phyloP scores from a whole-genome alignment of 805 yeast species.

The Lachancea kluyveri region DNA sequence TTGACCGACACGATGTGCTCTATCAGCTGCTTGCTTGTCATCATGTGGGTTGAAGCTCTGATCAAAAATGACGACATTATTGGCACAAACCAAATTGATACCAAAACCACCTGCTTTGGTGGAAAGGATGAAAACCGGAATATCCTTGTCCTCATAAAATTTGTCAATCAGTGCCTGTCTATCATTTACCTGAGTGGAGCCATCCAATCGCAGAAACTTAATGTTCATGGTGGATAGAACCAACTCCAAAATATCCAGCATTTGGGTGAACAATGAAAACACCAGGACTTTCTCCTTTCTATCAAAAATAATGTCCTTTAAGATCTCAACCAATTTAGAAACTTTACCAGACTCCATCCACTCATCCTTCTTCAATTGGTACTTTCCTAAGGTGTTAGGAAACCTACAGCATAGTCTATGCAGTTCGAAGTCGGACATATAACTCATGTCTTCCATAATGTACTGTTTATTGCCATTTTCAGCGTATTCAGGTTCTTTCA shows the following conservation, averaged over 20 bases:
- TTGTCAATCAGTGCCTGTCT: constrained; percentile 89
- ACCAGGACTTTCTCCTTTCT: constrained; percentile 64
- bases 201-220: constrained; percentile 82
- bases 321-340: constrained; percentile 44
- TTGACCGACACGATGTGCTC: constrained; percentile 98
- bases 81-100: constrained; percentile 92
- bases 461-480: constrained; percentile 67
- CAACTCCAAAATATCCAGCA: constrained; percentile 78
- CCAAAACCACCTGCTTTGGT: constrained; percentile 99
- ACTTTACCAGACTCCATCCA: constrained; percentile 75
- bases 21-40: constrained; percentile 96
- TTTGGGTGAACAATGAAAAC: constrained; percentile 89
- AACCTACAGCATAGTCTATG: constrained; percentile 67
- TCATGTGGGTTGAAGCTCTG: constrained; percentile 97
- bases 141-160: constrained; percentile 72
- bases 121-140: constrained; percentile 82
- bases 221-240: constrained; percentile 58
- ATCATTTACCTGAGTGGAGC: constrained; percentile 87
- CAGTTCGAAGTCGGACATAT: constrained; percentile 88
- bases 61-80: constrained; percentile 84
- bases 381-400: constrained; percentile 55
- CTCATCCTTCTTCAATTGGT: constrained; percentile 45
- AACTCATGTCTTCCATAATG: constrained; percentile 90
- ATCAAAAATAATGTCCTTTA: constrained; percentile 46
- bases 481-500: constrained; percentile 70